Evolutionary conservation across 345 rosid genomes (phyloP).

Genomic region (Rhodomyrtus tomentosa): DNA sequence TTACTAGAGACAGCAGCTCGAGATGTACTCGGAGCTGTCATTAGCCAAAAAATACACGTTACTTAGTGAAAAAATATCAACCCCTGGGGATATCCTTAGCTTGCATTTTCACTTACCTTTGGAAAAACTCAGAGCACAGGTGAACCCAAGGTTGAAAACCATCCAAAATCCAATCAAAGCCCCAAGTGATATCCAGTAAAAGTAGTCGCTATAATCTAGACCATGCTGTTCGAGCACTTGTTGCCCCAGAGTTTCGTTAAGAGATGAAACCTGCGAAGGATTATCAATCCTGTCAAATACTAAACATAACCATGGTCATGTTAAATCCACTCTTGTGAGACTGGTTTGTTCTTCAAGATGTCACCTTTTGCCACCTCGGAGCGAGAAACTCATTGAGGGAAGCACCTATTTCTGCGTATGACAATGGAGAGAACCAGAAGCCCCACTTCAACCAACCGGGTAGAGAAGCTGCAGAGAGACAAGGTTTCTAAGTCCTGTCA

Average conservation of each 20-base stretch:
- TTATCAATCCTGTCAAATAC: background rate
- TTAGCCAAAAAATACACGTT: background rate
- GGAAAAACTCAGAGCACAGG: slow-evolving; percentile 15
- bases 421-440: slow-evolving; percentile 40
- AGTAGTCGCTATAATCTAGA: slow-evolving; percentile 17
- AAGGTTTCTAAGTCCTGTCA: background rate
- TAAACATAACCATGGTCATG: background rate
- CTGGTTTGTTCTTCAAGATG: background rate
- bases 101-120: slow-evolving; percentile 8
- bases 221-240: slow-evolving; percentile 17
- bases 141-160: slow-evolving; percentile 23
- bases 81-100: background rate
- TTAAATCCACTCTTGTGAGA: background rate
- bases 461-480: slow-evolving; percentile 23
- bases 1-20: slow-evolving; percentile 11
- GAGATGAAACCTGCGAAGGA: slow-evolving; percentile 20
- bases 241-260: slow-evolving; percentile 18
- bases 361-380: slow-evolving; percentile 49
- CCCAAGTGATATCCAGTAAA: slow-evolving; percentile 23
- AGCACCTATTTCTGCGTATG: slow-evolving; percentile 32
- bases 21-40: slow-evolving; percentile 24
- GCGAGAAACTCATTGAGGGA: slow-evolving; percentile 39
- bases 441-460: slow-evolving; percentile 41
- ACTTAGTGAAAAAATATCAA: background rate
- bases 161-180: slow-evolving; percentile 33